These are phyloP conservation scores for Glaciozyma antarctica DNA, from an alignment of 768 basidiomycete genomes.

Conservation along the genomic window DNA sequence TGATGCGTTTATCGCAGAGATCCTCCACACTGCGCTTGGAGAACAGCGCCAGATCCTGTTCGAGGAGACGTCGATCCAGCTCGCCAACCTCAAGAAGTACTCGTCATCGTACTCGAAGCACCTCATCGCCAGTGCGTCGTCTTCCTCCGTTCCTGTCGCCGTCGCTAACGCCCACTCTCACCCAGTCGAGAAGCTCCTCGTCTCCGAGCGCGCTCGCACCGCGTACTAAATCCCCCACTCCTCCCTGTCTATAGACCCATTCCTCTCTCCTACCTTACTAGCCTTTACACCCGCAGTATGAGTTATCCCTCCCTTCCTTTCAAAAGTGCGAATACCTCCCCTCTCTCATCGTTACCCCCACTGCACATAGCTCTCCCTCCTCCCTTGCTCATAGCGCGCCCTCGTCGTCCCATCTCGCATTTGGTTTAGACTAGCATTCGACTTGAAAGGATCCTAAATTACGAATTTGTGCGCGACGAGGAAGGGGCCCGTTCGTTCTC, in stretches of 20 bases:
- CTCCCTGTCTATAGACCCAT: neutral
- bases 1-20: slow-evolving; percentile 33
- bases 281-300: too few species aligned
- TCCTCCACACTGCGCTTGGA: slow-evolving; percentile 57
- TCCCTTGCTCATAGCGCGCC: too few species aligned
- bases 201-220: slow-evolving; percentile 15
- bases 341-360: too few species aligned
- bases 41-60: slow-evolving; percentile 63
- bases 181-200: slow-evolving; percentile 17
- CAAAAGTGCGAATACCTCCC: too few species aligned
- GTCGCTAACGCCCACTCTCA: neutral
- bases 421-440: too few species aligned
- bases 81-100: slow-evolving; percentile 60
- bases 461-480: too few species aligned
- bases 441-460: too few species aligned
- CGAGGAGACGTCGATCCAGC: slow-evolving; percentile 55
- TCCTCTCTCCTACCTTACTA: too few species aligned
- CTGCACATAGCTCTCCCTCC: too few species aligned
- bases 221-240: neutral
- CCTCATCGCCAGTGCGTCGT: slow-evolving; percentile 47
- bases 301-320: too few species aligned
- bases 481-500: too few species aligned
- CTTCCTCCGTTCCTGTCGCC: neutral
- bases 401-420: too few species aligned
- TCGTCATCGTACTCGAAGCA: slow-evolving; percentile 66